Evolutionary conservation across 805 yeast species (phyloP).

Genomic region (Pichia manshurica): DNA sequence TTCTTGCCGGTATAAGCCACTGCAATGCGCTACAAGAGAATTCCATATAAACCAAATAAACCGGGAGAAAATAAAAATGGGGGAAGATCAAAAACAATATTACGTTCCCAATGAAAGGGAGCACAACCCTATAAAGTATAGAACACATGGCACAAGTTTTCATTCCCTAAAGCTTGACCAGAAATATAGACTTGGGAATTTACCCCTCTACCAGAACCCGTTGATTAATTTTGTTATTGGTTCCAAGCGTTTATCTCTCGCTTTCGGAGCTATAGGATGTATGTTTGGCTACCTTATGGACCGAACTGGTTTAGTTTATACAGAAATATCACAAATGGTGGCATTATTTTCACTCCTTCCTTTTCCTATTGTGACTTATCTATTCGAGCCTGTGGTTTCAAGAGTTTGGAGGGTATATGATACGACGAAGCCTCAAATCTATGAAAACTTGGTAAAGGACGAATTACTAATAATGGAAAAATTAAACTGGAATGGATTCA

Average conservation of each 20-base stretch:
- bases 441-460: constrained; percentile 52
- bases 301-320: constrained; percentile 49
- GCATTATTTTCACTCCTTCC: constrained; percentile 45
- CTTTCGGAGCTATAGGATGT: constrained; percentile 54
- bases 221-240: constrained; percentile 55
- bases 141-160: constrained; percentile 30
- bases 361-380: constrained; percentile 49
- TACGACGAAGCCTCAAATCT: constrained; percentile 55
- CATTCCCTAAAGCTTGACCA: constrained; percentile 37
- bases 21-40: background rate
- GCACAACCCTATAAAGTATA: constrained; percentile 20
- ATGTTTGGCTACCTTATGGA: constrained; percentile 57
- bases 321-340: constrained; percentile 38
- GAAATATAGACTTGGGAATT: constrained; percentile 49
- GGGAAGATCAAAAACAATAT: constrained; percentile 27
- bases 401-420: constrained; percentile 67
- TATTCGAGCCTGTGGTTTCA: constrained; percentile 62
- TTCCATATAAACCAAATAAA: background rate
- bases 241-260: constrained; percentile 55
- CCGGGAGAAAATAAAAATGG: constrained; percentile 21
- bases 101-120: constrained; percentile 22
- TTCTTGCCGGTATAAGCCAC: background rate
- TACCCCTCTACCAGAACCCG: constrained; percentile 62
- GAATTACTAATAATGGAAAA: constrained; percentile 67
- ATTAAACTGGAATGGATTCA: constrained; percentile 60